Base-by-base conservation (phyloP, 208 protist genomes). In the Acanthamoeba culbertsoni region DNA sequence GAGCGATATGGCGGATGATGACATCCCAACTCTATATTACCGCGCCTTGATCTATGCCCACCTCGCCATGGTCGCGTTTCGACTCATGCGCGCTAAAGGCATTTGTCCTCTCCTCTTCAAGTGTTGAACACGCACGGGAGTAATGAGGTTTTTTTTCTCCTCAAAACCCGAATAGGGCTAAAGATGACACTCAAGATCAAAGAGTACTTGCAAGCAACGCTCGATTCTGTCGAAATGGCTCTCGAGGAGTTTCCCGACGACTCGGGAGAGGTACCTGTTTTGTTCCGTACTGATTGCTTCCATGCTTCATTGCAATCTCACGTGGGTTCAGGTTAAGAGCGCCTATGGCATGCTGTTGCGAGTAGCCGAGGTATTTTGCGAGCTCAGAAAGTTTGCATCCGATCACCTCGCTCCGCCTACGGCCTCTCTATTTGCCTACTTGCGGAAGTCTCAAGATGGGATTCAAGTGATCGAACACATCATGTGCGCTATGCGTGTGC, bases 111-210 rank as follows among this genome's bases (percentile, higher is more conserved):
- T 28, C 55, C 55, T 12, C 14, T 68, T 31, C 1, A 68, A 23
- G 26, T 12, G 10, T 37, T 28, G 1, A 20, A 1, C 8, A 14
- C 6, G n/a, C 14, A 65, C 26, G 20, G 48, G 31, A 42, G 57
- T 63, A 8, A 4, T 23, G 23, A 28, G 23, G 20, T 14, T 63
- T 4, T 2, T 10, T 23, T 63, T 8, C 33, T 28, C 6, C n/a
- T 33, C n/a, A 14, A 31, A n/a, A 62, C 53, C 16, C 28, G 53
- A 20, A 6, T 28, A 79, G 71, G 71, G 37, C 71, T 79, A 35
- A 79, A 79, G 71, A 4, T 79, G 71, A 79, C 71, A 20, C 71
- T 51, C 20, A 79, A 79, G 40, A 79, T 79, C 71, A 79, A 79
- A 42, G 71, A 79, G 37, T 23, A 48, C n/a, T 7, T 79, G 8